Evolutionary conservation across 345 rosid genomes (phyloP), one percentile per base, ranked within the genome.

Genomic region (Acer saccharum): DNA sequence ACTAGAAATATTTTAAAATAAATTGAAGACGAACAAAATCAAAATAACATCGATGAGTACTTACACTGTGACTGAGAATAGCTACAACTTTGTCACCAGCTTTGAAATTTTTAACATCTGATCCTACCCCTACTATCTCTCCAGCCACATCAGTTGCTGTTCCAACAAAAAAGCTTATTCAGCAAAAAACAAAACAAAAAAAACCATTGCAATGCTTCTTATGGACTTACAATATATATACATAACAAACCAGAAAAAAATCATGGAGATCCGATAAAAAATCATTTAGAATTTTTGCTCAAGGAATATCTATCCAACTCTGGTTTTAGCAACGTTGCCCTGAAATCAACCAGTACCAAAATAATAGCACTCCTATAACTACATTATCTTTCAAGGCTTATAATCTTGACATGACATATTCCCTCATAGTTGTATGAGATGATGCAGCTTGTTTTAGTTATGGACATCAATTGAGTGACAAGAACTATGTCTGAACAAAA

Each of bases 51-150:
- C 44, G 48, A 65, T 64, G 41, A 64, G 68, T 62, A 78, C 86
- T 85, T 86, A 94, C 97, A 1, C 46, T 0, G 65, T 35, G 78
- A 78, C 79, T 80, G 48, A 93, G 89, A 65, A 79, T 27, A 13
- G 95, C 89, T 1, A 93, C 92, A 81, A 93, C 97, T 91, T 88
- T 91, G 79, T 94, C 97, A 61, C 98, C 97, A 3, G 83, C 77
- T 72, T 86, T 91, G 81, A 90, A 88, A n/a, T 87, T 82, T 73
- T 84, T 55, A 64, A 89, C 92, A 71, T 69, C 88, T 48, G 88
- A 29, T 71, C 98, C 98, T 81, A 89, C 90, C 79, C 88, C 85
- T 23, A 89, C 73, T 1, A 93, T 86, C 74, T 94, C 98, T 80
- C 94, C 98, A 12, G 94, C 92, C 55, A 93, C 91, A 86, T 93